Evolutionary conservation across 139 green algal species (phyloP), one percentile per base, ranked within the genome.

Genomic region (Spirogloea muscicola): DNA sequence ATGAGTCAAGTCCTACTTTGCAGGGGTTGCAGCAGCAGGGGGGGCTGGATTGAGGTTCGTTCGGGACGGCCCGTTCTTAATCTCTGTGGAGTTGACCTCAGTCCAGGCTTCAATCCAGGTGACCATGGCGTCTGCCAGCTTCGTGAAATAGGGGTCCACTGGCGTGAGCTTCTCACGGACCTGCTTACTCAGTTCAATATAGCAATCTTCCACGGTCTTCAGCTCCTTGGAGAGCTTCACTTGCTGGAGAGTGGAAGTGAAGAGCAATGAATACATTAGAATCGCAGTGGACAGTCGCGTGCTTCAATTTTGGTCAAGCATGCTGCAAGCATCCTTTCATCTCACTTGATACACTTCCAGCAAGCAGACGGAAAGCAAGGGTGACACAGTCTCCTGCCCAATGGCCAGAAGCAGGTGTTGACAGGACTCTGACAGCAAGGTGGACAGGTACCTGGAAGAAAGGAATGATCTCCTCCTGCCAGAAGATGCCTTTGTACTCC

Each of bases 401-500:
- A 52, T 52, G 44, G 44, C 13, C 44, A 25, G 44, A 16, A 16
- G 44, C 13, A 52, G 44, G 44, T 13, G 16, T 16, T 13, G 13
- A 52, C 44, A 52, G 44, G 44, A 13, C 13, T 16, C 44, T 13
- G 44, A 39, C 7, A 6, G 6, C n/a, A n/a, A n/a, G n/a, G n/a
- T n/a, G n/a, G n/a, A n/a, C n/a, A n/a, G n/a, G n/a, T n/a, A n/a
- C n/a, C n/a, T n/a, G 77, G 72, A 85, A 85, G 67, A 86, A 86
- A 13, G 80, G 80, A 59, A 86, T 86, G 69, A 86, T 86, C 21
- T 86, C 80, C 43, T 86, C 88, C 82, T 96, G 91, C 93, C 93
- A 98, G 89, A 97, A 97, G 82, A 97, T 97, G 63, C 93, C 93
- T 77, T 97, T 97, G 88, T 96, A 98, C 88, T 98, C 93, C 85